Conservation (phyloP, 1,284 basidiomycete genomes). For the Gymnopus androsaceus region DNA sequence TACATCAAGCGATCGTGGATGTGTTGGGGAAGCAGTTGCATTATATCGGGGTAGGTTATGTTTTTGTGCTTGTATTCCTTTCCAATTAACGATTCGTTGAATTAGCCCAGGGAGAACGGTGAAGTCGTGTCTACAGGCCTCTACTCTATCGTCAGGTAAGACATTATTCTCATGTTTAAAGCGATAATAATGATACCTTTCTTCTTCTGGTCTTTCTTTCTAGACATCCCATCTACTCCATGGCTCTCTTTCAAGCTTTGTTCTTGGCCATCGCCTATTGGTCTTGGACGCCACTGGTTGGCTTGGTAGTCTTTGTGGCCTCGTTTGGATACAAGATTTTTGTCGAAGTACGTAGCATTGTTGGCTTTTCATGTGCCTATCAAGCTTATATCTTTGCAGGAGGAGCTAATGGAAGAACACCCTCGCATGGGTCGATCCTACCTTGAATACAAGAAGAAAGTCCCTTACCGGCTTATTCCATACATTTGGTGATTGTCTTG, state of each 20-base stretch:
- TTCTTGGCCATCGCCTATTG: background rate
- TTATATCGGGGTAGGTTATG: slow-evolving; percentile 10
- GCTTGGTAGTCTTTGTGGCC: background rate
- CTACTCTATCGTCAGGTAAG: background rate
- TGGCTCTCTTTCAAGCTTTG: background rate
- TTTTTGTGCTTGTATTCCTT: background rate
- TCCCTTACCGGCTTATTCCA: slow-evolving; percentile 34
- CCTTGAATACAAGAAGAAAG: slow-evolving; percentile 33
- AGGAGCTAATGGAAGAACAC: slow-evolving; percentile 31
- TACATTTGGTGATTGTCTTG: slow-evolving; percentile 30
- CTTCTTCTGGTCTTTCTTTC: too few species aligned
- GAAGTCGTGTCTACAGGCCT: background rate
- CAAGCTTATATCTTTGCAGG: slow-evolving; percentile 21
- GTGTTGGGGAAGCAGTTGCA: slow-evolving; percentile 10
- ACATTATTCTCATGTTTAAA: too few species aligned
- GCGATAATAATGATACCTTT: too few species aligned
- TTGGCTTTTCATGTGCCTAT: too few species aligned
- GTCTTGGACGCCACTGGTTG: slow-evolving; percentile 7
- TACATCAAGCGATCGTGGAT: background rate
- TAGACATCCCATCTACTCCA: too few species aligned
- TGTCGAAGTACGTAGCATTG: slow-evolving; percentile 5
- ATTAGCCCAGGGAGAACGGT: background rate
- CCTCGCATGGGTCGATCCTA: slow-evolving; percentile 31
- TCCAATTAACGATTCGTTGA: background rate
- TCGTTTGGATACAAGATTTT: slow-evolving; percentile 11